Percentiles rank a stretch among this genome's conserved stretches.
These are phyloP conservation scores for Diversispora epigaea DNA, from an alignment of 192 early-diverging fungal genomes.

Conservation along the genomic window DNA sequence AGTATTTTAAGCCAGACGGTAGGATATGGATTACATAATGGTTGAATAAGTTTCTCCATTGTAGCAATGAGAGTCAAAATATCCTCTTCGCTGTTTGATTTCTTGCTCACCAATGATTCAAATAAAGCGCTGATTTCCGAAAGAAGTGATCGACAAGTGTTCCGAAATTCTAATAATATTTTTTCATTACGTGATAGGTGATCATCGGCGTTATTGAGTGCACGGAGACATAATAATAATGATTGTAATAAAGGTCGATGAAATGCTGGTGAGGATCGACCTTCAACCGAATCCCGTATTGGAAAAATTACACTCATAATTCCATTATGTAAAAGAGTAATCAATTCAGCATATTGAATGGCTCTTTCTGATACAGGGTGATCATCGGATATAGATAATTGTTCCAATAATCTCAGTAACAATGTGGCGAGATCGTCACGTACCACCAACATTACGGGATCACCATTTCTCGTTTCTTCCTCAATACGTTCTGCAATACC, in stretches of 20 bases:
- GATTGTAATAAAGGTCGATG: conserved; percentile 42
- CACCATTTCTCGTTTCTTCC: conserved; percentile 2
- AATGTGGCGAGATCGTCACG: conserved; percentile 28
- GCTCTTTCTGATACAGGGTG: not conserved
- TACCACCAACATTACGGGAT: conserved; percentile 1
- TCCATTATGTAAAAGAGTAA: conserved; percentile 10
- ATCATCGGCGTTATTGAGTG: conserved; percentile 14
- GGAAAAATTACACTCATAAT: conserved; percentile 22
- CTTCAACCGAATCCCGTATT: not conserved
- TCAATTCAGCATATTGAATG: conserved; percentile 14
- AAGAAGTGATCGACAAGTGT: conserved; percentile 22
- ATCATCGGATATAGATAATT: not conserved
- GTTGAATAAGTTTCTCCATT: conserved; percentile 12
- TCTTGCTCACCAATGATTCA: not conserved
- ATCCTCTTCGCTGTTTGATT: conserved; percentile 13
- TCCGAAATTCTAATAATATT: not conserved
- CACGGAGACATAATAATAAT: conserved; percentile 38
- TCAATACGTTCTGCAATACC: conserved; percentile 8
- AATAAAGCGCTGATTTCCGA: conserved; percentile 1
- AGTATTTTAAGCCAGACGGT: conserved; percentile 15
- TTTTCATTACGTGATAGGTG: not conserved
- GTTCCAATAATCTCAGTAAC: conserved; percentile 13
- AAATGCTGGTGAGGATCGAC: conserved; percentile 22
- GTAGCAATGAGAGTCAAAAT: conserved; percentile 13
- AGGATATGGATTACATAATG: conserved; percentile 22